Conservation (phyloP, 2,329 filamentous ascomycete genomes). For the Arthroderma sp. region DNA sequence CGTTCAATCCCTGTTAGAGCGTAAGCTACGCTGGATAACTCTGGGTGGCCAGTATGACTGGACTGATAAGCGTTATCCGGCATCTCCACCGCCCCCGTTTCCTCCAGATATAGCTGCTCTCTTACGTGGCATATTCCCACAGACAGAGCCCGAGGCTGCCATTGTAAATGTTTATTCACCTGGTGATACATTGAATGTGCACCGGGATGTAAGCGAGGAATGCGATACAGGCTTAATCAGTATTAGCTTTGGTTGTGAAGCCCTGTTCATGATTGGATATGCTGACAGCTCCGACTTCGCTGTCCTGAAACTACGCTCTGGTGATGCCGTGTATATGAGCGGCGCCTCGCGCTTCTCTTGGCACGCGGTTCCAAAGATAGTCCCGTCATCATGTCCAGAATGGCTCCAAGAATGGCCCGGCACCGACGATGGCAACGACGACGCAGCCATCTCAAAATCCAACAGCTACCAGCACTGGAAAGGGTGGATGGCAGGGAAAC, state of each 20-base stretch:
- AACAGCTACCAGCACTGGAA: slow-evolving; percentile 52
- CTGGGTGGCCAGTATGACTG: slow-evolving; percentile 94
- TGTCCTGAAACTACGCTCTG: slow-evolving; percentile 57
- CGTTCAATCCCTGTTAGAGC: slow-evolving; percentile 56
- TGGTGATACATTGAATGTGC: slow-evolving; percentile 80
- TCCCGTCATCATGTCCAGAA: slow-evolving; percentile 63
- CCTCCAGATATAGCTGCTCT: slow-evolving; percentile 58
- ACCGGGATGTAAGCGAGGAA: slow-evolving; percentile 84
- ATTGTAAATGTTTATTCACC: slow-evolving; percentile 91
- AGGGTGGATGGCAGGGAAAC: slow-evolving; percentile 78
- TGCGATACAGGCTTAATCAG: slow-evolving; percentile 68
- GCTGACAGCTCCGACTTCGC: slow-evolving; percentile 35
- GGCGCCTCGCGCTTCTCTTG: slow-evolving; percentile 72
- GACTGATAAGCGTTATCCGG: slow-evolving; percentile 73
- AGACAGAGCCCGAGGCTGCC: slow-evolving; percentile 69
- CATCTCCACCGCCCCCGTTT: slow-evolving; percentile 54
- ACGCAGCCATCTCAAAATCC: slow-evolving; percentile 14
- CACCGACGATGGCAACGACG: slow-evolving; percentile 22
- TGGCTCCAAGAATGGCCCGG: slow-evolving; percentile 64
- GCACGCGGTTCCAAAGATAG: slow-evolving; percentile 85
- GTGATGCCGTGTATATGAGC: slow-evolving; percentile 85
- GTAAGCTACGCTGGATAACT: slow-evolving; percentile 83
- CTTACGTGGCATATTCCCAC: slow-evolving; percentile 57
- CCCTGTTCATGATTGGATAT: slow-evolving; percentile 70
- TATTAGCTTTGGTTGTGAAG: slow-evolving; percentile 80